phyloP scores from a whole-genome alignment of 2,329 filamentous ascomycete genomes.

The Leptographium wingfieldii region DNA sequence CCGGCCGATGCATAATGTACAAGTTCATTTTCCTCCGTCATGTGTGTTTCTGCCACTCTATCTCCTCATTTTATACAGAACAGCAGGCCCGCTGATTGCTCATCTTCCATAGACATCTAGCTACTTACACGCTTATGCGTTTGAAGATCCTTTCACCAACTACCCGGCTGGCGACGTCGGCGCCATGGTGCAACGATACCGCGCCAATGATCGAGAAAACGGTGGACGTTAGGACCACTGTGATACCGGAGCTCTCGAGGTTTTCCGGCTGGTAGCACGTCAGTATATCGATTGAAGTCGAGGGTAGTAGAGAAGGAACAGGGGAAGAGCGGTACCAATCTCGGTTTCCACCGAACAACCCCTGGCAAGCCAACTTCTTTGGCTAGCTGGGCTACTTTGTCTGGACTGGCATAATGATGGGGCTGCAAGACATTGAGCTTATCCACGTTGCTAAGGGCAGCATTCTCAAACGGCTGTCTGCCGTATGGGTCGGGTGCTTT shows the following conservation, averaged over 20 bases:
- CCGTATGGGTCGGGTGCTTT: constrained; percentile 23
- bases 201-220: constrained; percentile 82
- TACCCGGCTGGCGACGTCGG: constrained; percentile 60
- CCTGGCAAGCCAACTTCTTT: constrained; percentile 55
- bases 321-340: constrained; percentile 44
- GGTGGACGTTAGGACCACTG: constrained; percentile 62
- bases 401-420: constrained; percentile 47
- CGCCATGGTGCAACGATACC: constrained; percentile 76
- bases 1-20: constrained; percentile 3
- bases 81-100: not conserved
- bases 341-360: constrained; percentile 75
- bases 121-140: constrained; percentile 16
- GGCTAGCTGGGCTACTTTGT: constrained; percentile 56
- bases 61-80: not conserved
- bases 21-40: not conserved
- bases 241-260: constrained; percentile 58
- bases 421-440: constrained; percentile 55
- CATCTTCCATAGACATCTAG: not conserved
- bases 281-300: not conserved
- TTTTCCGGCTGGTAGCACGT: constrained; percentile 40
- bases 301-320: not conserved
- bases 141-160: constrained; percentile 64
- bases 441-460: constrained; percentile 58
- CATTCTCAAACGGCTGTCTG: constrained; percentile 56
- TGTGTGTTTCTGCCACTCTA: not conserved